Evolutionary conservation across 805 yeast species (phyloP), one percentile per base, ranked within the genome.

Genomic region (Candida rishiriensis): DNA sequence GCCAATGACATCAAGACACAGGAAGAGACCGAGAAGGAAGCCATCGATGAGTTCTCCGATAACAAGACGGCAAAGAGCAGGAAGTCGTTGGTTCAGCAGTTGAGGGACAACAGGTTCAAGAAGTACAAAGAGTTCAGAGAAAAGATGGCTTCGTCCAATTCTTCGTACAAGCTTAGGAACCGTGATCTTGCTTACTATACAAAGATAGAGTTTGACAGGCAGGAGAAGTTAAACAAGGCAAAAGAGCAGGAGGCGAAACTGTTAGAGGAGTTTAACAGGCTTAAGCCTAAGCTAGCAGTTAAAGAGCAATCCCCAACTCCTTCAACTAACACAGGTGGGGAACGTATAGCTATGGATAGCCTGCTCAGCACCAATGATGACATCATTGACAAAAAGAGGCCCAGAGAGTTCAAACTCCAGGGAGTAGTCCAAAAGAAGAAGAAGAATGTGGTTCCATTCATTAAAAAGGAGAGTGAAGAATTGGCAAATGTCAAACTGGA

Each of bases 71-170:
- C 48, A 15, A 47, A 51, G 8, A 63, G 60, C 37, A 55, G 77
- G 18, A 70, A 70, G 52, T 61, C 74, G 3, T 53, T 73, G 12
- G 64, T 62, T 13, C 71, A 72, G 17, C 79, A 73, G 52, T 51
- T 73, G 21, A 57, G 61, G 30, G 73, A 69, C 38, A 62, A 67
- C 40, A 60, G 68, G 57, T 66, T 43, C 15, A 49, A 50, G 34
- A 52, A 41, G 29, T 61, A 60, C 41, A 43, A 55, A 34, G 64
- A 61, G 36, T 49, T 50, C 26, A 58, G 53, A 37, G 51, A 68
- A 63, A 62, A 49, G 49, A 52, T 49, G 62, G 71, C 55, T 59
- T 64, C 46, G 38, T 63, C 50, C 59, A 72, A 73, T 48, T 69
- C 76, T 0, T 59, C 72, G 0, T 71, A 69, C 46, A 71, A 70